A percentile compares a stretch with the other conserved stretches of the same genome.
Conservation (phyloP, 1,284 basidiomycete species). For the Heterobasidion occidentale region DNA sequence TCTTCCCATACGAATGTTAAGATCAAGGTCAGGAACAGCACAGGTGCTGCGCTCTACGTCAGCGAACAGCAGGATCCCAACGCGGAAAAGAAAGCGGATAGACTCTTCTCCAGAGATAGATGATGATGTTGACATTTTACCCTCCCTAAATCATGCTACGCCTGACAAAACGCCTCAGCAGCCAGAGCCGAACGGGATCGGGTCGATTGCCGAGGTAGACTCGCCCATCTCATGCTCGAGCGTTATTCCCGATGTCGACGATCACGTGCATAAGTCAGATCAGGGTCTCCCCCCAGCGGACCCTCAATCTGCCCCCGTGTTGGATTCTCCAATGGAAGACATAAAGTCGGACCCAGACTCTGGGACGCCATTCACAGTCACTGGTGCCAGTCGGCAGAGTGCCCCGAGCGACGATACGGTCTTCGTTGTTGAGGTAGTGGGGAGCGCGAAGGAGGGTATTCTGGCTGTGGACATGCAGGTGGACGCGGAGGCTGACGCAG, state of each 20-base stretch:
- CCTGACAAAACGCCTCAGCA: not conserved
- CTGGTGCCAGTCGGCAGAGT: slow-evolving; percentile 42
- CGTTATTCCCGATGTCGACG: too few relatives aligned
- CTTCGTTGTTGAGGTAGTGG: slow-evolving; percentile 12
- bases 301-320: not conserved
- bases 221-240: too few relatives aligned
- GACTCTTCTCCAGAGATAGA: slow-evolving; percentile 33
- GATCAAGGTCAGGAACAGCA: slow-evolving; percentile 21
- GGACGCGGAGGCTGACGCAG: slow-evolving; percentile 1
- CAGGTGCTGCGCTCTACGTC: slow-evolving; percentile 10
- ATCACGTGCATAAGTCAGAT: too few relatives aligned
- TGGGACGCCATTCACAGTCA: slow-evolving; percentile 41
- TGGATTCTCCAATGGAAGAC: slow-evolving; percentile 14
- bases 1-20: slow-evolving; percentile 23
- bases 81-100: slow-evolving; percentile 39
- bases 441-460: not conserved
- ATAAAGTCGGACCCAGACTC: slow-evolving; percentile 40
- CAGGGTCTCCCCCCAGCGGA: not conserved
- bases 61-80: slow-evolving; percentile 10
- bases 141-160: not conserved
- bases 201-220: not conserved
- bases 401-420: slow-evolving; percentile 50
- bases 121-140: slow-evolving; percentile 8
- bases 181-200: not conserved
- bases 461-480: slow-evolving; percentile 12